Percentiles rank a stretch among this genome's conserved stretches.
Evolutionary conservation across 352 stramenopile genomes (phyloP).

Genomic region (Phytopythium aichiense): DNA sequence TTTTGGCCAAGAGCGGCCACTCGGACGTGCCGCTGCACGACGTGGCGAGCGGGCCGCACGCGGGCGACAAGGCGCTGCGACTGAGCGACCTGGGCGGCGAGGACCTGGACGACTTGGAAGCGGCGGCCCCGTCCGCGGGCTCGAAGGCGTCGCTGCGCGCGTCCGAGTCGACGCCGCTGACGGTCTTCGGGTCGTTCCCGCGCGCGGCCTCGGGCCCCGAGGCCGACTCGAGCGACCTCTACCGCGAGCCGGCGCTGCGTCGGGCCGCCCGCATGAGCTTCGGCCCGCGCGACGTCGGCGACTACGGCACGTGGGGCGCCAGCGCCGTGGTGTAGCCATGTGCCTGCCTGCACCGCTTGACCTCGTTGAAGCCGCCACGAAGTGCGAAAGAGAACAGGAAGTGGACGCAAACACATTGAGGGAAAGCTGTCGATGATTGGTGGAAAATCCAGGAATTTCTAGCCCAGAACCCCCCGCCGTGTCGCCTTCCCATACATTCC

Average conservation of each 20-base stretch:
- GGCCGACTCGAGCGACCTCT: conserved; percentile 60
- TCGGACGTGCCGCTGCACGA: conserved; percentile 6
- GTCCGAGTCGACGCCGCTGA: conserved; percentile 31
- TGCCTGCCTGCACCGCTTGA: no score
- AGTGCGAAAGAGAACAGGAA: no score
- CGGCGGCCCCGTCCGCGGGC: conserved; percentile 4
- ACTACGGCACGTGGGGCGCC: conserved; percentile 37
- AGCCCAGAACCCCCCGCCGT: no score
- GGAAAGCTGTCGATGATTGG: no score
- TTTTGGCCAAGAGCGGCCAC: conserved; percentile 3
- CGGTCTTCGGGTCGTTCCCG: conserved; percentile 26
- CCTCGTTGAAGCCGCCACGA: no score
- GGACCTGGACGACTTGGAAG: conserved; percentile 12
- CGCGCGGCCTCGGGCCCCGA: conserved; percentile 19
- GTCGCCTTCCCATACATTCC: conserved; percentile 2
- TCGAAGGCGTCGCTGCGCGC: conserved; percentile 1
- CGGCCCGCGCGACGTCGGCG: conserved; percentile 31
- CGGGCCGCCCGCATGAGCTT: conserved; percentile 42
- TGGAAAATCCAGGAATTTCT: no score
- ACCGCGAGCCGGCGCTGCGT: conserved; percentile 66
- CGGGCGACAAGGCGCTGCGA: conserved; percentile 7
- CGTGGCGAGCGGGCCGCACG: not conserved
- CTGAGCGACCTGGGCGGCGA: conserved; percentile 10
- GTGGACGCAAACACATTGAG: no score
- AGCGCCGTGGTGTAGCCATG: not conserved